Conservation (phyloP, 2,329 filamentous ascomycete species). For the Lasiodiplodia sp. region DNA sequence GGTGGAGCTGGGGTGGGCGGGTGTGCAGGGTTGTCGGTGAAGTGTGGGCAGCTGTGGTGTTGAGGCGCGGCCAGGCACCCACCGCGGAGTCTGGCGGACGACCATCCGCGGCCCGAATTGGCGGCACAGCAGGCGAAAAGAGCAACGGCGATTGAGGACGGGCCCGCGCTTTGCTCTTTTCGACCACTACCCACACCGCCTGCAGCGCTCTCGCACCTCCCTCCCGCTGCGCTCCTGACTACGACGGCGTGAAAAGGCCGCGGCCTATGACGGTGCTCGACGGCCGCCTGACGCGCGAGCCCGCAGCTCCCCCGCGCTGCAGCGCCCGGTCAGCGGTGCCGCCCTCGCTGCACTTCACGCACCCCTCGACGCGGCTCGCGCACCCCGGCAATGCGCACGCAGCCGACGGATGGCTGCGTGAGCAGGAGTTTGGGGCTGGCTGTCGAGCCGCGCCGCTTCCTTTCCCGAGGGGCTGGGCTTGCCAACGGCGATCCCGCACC, state of each 20-base stretch:
- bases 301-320: neutral
- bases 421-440: neutral
- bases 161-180: neutral
- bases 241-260: no score
- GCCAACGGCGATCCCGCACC: constrained; percentile 21
- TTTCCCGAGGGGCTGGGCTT: constrained; percentile 14
- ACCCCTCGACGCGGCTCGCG: neutral
- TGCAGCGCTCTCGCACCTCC: neutral
- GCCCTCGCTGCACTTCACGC: neutral
- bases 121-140: constrained; percentile 1
- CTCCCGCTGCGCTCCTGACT: neutral
- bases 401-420: neutral
- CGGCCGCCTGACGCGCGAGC: constrained; percentile 8
- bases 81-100: neutral
- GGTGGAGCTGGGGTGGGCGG: neutral
- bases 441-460: constrained; percentile 11
- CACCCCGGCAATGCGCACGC: neutral
- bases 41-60: constrained; percentile 7
- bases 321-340: neutral
- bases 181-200: neutral
- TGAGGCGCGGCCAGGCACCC: constrained; percentile 6
- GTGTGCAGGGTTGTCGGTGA: constrained; percentile 5
- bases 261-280: neutral
- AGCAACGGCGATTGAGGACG: neutral
- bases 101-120: constrained; percentile 12